Evolutionary conservation across 805 yeast species (phyloP), one percentile per base, ranked within the genome.

Genomic region (Nadsonia fulvescens): DNA sequence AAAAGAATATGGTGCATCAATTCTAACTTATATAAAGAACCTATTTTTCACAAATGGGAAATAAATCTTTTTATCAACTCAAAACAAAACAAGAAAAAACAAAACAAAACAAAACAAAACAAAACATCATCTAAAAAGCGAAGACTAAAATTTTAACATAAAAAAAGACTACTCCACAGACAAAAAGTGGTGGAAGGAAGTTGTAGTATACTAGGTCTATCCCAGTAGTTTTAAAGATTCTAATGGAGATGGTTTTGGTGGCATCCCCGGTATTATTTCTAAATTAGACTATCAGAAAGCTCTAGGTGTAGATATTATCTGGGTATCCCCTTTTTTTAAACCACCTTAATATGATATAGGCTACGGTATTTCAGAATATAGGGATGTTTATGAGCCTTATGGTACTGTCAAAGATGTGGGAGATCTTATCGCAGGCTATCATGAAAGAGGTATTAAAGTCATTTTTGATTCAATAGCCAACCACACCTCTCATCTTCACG

Each of bases 171-270:
- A n/a, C n/a, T n/a, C n/a, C n/a, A n/a, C n/a, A n/a, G n/a, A n/a
- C n/a, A n/a, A n/a, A n/a, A n/a, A n/a, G n/a, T 72, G 78, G 79
- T 66, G 72, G 72, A 63, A 65, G 46, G 62, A 63, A 38, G 62
- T 67, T 25, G 43, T 59, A n/a, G 54, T 66, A 11, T 66, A 66
- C 43, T 73, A 66, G 43, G 58, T 66, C 35, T 66, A 68, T 59
- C 72, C 72, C 8, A 70, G 72, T 15, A 60, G 68, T 16, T 66
- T 54, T 50, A 61, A 64, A 36, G 74, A 66, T 46, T 56, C 67
- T 22, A 62, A 66, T 36, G 63, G 61, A 15, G 73, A 66, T 42
- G 74, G 74, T 21, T 40, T 62, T 29, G 73, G 74, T 17, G 73
- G 66, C 42, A 42, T 66, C 29, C 60, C 31, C 12, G 74, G 73